Conservation (phyloP, 2,329 filamentous ascomycete genomes). For the Sclerotinia minor region DNA sequence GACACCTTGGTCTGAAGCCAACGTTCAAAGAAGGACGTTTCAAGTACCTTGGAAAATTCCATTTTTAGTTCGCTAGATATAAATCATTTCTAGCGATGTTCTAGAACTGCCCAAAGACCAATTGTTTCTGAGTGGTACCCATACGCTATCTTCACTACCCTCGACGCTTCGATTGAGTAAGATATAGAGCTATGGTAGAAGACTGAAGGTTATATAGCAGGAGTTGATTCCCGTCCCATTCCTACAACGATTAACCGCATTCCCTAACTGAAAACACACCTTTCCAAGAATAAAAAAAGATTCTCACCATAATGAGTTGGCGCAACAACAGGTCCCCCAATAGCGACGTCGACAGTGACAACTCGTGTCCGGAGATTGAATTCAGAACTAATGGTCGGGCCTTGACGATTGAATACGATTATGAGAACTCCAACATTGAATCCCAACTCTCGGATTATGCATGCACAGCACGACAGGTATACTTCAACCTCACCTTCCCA, state of each 20-base stretch:
- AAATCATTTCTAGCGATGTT: no score
- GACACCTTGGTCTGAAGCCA: neutral
- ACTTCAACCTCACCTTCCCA: neutral
- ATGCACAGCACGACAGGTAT: neutral
- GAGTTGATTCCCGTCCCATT: neutral
- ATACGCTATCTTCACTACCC: neutral
- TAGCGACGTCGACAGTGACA: no score
- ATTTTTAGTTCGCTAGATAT: no score
- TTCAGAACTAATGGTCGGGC: neutral
- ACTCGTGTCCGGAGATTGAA: neutral
- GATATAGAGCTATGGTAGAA: neutral
- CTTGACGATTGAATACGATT: neutral
- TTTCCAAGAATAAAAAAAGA: neutral
- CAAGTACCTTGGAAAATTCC: no score
- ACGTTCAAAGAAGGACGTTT: no score
- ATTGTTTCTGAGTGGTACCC: neutral
- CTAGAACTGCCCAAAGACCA: neutral
- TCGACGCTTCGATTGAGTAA: neutral
- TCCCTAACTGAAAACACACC: neutral
- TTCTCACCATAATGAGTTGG: neutral
- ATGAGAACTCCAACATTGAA: neutral
- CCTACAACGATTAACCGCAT: neutral
- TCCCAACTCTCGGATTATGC: neutral
- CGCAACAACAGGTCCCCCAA: neutral
- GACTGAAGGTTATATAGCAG: neutral